Base-by-base conservation (phyloP, 768 basidiomycete genomes). In the Sarcodon aspratus region DNA sequence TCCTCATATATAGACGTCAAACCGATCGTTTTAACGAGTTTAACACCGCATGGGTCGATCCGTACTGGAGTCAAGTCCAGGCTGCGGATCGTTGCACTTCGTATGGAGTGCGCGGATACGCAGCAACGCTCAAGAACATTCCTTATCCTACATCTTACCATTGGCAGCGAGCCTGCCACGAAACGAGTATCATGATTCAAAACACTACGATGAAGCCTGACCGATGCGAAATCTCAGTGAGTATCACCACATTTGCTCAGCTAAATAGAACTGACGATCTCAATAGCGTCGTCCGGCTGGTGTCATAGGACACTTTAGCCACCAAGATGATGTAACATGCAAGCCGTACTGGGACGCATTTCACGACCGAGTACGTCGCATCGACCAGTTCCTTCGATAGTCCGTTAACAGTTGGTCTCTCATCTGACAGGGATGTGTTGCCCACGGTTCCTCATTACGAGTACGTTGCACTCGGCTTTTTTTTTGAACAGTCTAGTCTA, bases 91-190 rank as follows among this genome's bases (percentile, higher is more conserved):
- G 44, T 18, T 59, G 56, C 46, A 36, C 45, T 11, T 34, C 51
- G 13, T 59, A 44, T 36, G 54, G 50, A 18, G 55, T 48, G 11
- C 55, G 57, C 17, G 49, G 49, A 33, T 57, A 59, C 43, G 52
- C 38, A 12, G 56, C 58, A 4, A 27, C 44, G 13, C 47, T 59
- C 4, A 31, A 35, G 17, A 47, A 50, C 50, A 33, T 55, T 18
- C 50, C 52, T 7, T 35, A 27, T 27, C 21, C 21, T 27, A 27
- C 13, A 8, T 46, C 34, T 27, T 38, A 48, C 34, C 48, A 55
- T 48, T 51, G 50, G 54, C 44, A 9, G 15, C 45, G 50, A 34
- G 52, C 51, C n/a, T 59, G 58, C 45, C 33, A 48, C 11, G 33
- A 45, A 17, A 55, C 54, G 50, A 50, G 53, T 10, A 46, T 55